Conservation (phyloP, 805 yeast genomes). For the Saccharomycopsis sp. region DNA sequence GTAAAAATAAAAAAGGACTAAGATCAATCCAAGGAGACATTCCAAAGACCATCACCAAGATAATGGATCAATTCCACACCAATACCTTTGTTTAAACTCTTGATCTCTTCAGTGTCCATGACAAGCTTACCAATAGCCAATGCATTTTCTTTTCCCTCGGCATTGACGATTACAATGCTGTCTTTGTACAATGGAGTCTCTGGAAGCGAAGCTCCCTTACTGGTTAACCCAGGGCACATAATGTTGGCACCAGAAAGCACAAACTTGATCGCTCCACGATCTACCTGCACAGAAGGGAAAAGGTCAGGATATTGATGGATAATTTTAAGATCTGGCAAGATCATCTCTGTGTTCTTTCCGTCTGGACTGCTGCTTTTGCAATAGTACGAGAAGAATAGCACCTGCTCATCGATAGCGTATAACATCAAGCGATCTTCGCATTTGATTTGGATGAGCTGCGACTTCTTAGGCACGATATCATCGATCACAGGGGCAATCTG, state of each 20-base stretch:
- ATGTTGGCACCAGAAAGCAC: slow-evolving; percentile 94
- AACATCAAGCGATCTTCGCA: slow-evolving; percentile 87
- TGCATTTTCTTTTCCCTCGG: slow-evolving; percentile 90
- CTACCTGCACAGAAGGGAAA: slow-evolving; percentile 85
- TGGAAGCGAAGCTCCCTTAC: slow-evolving; percentile 78
- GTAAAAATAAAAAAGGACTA: background rate
- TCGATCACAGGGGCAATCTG: slow-evolving; percentile 72
- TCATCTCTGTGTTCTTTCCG: slow-evolving; percentile 43
- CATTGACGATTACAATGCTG: slow-evolving; percentile 73
- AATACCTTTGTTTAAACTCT: slow-evolving; percentile 73
- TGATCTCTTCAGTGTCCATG: slow-evolving; percentile 88
- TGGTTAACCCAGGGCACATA: slow-evolving; percentile 93
- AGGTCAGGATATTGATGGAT: slow-evolving; percentile 79
- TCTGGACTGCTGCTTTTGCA: background rate
- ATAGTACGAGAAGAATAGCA: slow-evolving; percentile 74
- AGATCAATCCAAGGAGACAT: slow-evolving; percentile 30
- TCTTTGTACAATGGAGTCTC: slow-evolving; percentile 57
- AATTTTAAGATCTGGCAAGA: slow-evolving; percentile 59
- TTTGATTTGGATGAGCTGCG: slow-evolving; percentile 71
- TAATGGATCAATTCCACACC: slow-evolving; percentile 82
- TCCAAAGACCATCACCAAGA: slow-evolving; percentile 88
- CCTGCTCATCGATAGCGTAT: slow-evolving; percentile 65
- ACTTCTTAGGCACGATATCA: slow-evolving; percentile 79
- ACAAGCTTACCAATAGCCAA: slow-evolving; percentile 82
- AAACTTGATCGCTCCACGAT: slow-evolving; percentile 93